phyloP scores from a whole-genome alignment of 441 rosid species.

The Gossypium gossypioides region DNA sequence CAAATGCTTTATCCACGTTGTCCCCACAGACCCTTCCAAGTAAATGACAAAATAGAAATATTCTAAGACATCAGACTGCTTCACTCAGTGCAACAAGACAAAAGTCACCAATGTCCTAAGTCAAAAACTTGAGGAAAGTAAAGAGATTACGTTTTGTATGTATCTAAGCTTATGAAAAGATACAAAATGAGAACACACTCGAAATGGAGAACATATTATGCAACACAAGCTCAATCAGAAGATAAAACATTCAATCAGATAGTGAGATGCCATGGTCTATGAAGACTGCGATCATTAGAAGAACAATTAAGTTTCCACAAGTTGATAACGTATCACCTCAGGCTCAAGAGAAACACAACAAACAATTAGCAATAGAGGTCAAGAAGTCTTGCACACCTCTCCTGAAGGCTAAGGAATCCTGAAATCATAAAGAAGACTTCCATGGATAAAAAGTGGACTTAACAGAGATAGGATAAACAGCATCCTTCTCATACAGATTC shows the following conservation, averaged over 20 bases:
- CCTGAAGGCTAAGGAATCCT: not conserved
- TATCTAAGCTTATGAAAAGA: not conserved
- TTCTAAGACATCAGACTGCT: not conserved
- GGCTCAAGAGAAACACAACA: not conserved
- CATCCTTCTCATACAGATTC: not conserved
- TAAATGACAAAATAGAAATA: conserved; percentile 4
- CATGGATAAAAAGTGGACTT: not conserved
- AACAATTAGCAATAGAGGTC: not conserved
- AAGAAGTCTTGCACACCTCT: not conserved
- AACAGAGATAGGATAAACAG: not conserved
- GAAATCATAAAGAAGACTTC: not conserved
- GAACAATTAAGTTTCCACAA: not conserved
- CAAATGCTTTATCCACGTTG: conserved; percentile 53
- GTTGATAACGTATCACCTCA: not conserved
- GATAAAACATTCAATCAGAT: not conserved
- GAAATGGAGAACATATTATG: not conserved
- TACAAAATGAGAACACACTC: not conserved
- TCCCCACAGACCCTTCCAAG: conserved; percentile 74
- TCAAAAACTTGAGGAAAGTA: not conserved
- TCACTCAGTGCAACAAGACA: not conserved
- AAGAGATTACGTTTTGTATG: not conserved
- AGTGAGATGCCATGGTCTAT: not conserved
- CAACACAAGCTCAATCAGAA: not conserved
- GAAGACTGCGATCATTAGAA: not conserved
- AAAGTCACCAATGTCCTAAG: not conserved